phyloP scores from a whole-genome alignment of 1,139 yeast species.

The Geotrichum reessii region DNA sequence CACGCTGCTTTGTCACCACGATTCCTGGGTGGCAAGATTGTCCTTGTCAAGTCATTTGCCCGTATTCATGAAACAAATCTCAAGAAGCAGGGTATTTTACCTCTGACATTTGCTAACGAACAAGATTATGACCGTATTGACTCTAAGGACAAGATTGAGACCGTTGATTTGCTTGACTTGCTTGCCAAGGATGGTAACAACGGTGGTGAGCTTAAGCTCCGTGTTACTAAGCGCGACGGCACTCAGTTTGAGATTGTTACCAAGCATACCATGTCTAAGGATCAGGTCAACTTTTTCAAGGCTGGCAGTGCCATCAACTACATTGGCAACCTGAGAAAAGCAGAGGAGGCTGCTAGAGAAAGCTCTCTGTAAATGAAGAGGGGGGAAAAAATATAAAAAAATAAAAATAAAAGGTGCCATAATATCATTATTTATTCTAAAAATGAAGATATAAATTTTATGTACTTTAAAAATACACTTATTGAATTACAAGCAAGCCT shows the following conservation, averaged over 20 bases:
- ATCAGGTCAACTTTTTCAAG: conserved; percentile 90
- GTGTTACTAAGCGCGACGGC: conserved; percentile 73
- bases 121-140: conserved; percentile 92
- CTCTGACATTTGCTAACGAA: conserved; percentile 83
- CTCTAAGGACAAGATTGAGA: conserved; percentile 82
- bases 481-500: too few species aligned
- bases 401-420: not conserved
- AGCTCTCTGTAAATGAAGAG: not conserved
- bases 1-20: conserved; percentile 99
- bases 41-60: conserved; percentile 95
- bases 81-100: conserved; percentile 96
- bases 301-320: conserved; percentile 96
- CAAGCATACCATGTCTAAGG: conserved; percentile 94
- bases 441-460: too few species aligned
- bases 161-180: conserved; percentile 71
- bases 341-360: not conserved
- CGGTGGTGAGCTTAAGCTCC: conserved; percentile 70
- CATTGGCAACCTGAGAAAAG: conserved; percentile 53
- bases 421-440: too few species aligned
- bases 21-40: conserved; percentile 97
- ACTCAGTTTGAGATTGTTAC: conserved; percentile 62
- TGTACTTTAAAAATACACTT: too few species aligned
- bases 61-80: conserved; percentile 94
- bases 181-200: conserved; percentile 75
- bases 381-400: not conserved